Evolutionary conservation across 768 basidiomycete genomes (phyloP), one percentile per base, ranked within the genome.

Genomic region (Suillus subalutaceus): DNA sequence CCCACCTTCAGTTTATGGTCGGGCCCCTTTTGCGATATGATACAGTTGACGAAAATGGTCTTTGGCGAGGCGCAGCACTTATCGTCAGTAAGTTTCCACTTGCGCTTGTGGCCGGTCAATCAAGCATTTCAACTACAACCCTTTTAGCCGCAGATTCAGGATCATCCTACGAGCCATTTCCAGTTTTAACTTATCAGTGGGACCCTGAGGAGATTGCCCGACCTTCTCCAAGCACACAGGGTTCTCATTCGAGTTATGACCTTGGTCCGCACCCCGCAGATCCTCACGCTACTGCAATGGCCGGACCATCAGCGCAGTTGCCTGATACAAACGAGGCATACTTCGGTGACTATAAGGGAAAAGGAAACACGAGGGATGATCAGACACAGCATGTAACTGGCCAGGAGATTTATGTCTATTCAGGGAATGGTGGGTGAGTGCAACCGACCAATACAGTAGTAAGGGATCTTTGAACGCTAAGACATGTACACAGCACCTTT

Each of bases 11-110:
- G 75, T 86, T 96, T 72, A 96, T 97, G 94, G 93, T 92, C 64
- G 95, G 96, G 0, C 95, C 95, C 26, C 80, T 98, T 20, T 79
- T 98, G 67, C 88, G 92, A 50, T 98, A 94, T 72, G 96, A 98
- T 73, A 99, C 95, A 0, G 86, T 93, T 32, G 90, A 93, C 69
- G 81, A 88, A 67, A 80, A 86, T 30, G 87, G 89, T 20, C 80
- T 95, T 43, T 99, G 95, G 94, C 85, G 90, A 67, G 97, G 96
- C 8, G 93, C 91, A 15, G 93, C 88, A 13, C 79, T 99, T 77
- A 84, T 98, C 64, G 94, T 99, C 69, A 94, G 90, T 92, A 69
- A 79, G 90, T 91, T 61, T 52, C 9, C 35, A 26, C 15, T 37
- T 55, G 37, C 23, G 16, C 18, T 46, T 30, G 41, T 63, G 16